These are phyloP conservation scores for Rhodomyrtus tomentosa DNA, from an alignment of 345 rosid species.

Conservation along the genomic window DNA sequence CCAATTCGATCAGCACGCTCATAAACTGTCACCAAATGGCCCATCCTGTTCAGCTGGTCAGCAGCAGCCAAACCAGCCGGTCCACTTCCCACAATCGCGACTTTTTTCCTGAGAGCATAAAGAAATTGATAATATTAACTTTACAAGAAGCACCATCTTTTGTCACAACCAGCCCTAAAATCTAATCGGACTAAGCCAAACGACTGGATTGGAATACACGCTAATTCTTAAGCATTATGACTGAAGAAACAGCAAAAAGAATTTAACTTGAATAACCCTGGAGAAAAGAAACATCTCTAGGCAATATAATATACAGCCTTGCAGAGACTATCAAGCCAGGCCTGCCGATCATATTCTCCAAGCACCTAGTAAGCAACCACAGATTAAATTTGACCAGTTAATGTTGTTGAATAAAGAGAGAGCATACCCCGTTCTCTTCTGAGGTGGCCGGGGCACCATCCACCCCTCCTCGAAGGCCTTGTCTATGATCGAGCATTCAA, in stretches of 20 bases:
- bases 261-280: neutral
- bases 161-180: neutral
- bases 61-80: constrained; percentile 99
- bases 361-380: neutral
- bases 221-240: neutral
- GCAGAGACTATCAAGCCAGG: neutral
- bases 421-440: constrained; percentile 72
- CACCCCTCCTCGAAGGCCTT: constrained; percentile 98
- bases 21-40: constrained; percentile 85
- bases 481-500: constrained; percentile 89
- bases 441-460: constrained; percentile 95
- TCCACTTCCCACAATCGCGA: constrained; percentile 90
- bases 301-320: neutral
- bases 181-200: neutral
- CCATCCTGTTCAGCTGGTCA: constrained; percentile 92
- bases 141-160: neutral
- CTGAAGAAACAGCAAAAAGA: neutral
- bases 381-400: neutral
- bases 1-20: constrained; percentile 98
- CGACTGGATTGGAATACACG: neutral
- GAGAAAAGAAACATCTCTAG: neutral
- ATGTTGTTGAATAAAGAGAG: neutral
- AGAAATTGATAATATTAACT: neutral
- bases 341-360: neutral
- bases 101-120: constrained; percentile 43